Conservation (phyloP, 768 basidiomycete species). For the Mycena belliarum region DNA sequence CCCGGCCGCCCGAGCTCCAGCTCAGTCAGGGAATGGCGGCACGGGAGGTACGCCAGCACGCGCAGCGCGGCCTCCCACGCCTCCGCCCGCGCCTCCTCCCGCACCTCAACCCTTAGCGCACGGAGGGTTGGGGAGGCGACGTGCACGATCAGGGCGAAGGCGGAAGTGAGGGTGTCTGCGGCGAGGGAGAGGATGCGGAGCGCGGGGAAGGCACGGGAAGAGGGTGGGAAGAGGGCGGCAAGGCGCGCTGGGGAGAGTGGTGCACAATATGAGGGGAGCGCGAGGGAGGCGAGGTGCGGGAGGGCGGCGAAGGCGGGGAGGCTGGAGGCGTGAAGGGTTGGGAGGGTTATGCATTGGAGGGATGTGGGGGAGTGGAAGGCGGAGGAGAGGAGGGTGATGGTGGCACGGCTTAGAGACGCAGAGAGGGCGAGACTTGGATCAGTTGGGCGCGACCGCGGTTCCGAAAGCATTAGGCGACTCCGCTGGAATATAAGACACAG, state of each 20-base stretch:
- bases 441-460: no score
- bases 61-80: neutral
- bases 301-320: neutral
- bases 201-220: neutral
- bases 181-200: neutral
- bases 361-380: no score
- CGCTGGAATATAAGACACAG: no score
- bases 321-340: neutral
- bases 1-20: neutral
- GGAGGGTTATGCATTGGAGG: neutral
- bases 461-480: no score
- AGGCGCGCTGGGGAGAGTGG: neutral
- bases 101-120: neutral
- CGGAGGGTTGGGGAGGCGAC: neutral
- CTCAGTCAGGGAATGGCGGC: neutral
- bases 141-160: neutral
- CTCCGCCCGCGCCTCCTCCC: neutral
- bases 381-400: no score
- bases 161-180: neutral
- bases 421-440: no score
- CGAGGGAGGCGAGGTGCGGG: neutral
- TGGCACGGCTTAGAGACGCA: no score
- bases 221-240: neutral
- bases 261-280: neutral
- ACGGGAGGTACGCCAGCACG: neutral